These are phyloP conservation scores for Oryza glumipatula DNA, from an alignment of 176 grass and related monocot species.

Conservation along the genomic window DNA sequence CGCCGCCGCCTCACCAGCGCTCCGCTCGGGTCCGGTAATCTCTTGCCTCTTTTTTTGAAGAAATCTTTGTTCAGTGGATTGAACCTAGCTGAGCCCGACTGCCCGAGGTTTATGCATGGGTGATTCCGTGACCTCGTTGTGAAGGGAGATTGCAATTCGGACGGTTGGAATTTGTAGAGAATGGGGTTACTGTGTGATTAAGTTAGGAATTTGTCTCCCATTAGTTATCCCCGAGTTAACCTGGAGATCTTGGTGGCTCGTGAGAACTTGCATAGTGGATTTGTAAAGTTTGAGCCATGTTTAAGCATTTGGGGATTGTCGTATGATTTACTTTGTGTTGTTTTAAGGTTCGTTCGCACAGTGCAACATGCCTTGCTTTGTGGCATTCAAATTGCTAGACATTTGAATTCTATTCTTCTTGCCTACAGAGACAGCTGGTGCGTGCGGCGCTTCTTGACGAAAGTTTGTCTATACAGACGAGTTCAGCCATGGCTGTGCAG, in stretches of 20 bases:
- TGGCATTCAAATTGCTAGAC: not conserved
- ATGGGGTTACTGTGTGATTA: not conserved
- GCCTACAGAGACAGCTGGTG: constrained; percentile 36
- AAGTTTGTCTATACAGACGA: not conserved
- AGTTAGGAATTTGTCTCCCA: not conserved
- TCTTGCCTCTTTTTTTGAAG: not conserved
- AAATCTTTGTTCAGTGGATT: no score
- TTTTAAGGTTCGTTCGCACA: not conserved
- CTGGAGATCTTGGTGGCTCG: not conserved
- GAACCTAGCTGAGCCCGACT: no score
- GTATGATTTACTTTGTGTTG: not conserved
- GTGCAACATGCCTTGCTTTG: not conserved
- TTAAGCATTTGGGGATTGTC: not conserved
- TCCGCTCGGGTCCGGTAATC: constrained; percentile 16
- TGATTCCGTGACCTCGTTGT: not conserved
- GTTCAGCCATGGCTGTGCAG: not conserved
- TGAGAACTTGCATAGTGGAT: not conserved
- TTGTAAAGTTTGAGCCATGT: not conserved
- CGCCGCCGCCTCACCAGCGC: not conserved
- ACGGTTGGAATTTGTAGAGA: not conserved
- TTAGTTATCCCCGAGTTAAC: not conserved
- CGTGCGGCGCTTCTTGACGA: not conserved
- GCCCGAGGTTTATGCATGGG: not conserved
- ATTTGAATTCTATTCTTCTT: not conserved
- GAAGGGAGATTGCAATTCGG: not conserved